Percentiles rank a stretch among this genome's conserved stretches.
phyloP scores from a whole-genome alignment of 2,329 filamentous ascomycete species.

The Penicillium nordicum region DNA sequence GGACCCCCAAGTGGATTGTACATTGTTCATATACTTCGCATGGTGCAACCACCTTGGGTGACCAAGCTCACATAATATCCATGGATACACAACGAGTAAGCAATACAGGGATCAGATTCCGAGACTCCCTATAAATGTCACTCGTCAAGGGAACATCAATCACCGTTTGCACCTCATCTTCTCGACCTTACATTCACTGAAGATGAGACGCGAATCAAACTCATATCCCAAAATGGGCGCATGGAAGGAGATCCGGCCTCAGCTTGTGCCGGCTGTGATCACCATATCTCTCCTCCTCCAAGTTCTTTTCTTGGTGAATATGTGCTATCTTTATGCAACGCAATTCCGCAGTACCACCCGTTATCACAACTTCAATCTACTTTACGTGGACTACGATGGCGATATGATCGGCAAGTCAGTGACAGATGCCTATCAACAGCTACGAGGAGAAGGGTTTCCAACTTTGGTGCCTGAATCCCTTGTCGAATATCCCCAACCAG shows the following conservation, averaged over 20 bases:
- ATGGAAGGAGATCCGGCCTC: not conserved
- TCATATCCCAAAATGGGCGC: not conserved
- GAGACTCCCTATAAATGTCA: not conserved
- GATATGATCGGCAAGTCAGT: slow-evolving; percentile 30
- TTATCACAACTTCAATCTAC: slow-evolving; percentile 27
- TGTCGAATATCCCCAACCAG: not conserved
- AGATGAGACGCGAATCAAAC: not conserved
- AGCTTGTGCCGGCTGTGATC: not conserved
- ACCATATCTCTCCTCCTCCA: slow-evolving; percentile 13
- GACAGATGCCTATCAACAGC: slow-evolving; percentile 20
- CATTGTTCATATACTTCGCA: not conserved
- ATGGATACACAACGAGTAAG: not conserved
- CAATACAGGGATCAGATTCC: not conserved
- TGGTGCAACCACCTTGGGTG: not conserved
- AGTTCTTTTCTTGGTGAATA: slow-evolving; percentile 12
- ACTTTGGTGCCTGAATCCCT: not conserved
- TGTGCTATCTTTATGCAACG: slow-evolving; percentile 19
- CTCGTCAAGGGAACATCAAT: not conserved
- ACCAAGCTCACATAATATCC: not conserved
- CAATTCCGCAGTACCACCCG: slow-evolving; percentile 12
- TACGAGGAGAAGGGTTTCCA: slow-evolving; percentile 1
- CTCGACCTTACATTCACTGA: not conserved
- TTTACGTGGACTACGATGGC: slow-evolving; percentile 33
- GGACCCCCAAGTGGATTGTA: not conserved
- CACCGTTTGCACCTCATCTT: not conserved